Conservation (phyloP, 2,329 filamentous ascomycete species). For the Trichothecium sympodiale region DNA sequence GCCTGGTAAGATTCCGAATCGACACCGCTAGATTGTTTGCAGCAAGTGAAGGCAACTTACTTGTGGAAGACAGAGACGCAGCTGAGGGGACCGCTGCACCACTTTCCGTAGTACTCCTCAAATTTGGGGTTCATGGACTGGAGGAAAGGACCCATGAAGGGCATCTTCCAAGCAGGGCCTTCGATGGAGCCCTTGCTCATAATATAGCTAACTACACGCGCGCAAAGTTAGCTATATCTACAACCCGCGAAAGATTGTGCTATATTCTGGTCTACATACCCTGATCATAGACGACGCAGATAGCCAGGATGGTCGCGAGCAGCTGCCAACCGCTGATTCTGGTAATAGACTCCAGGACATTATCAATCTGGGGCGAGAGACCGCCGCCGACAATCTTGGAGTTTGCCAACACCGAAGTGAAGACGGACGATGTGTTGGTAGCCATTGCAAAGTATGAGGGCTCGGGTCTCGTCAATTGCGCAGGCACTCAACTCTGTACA, state of each 20-base stretch:
- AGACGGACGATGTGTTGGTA: slow-evolving; percentile 52
- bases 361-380: slow-evolving; percentile 44
- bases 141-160: slow-evolving; percentile 92
- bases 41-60: slow-evolving; percentile 35
- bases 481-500: too few species aligned
- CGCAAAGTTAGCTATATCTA: too few species aligned
- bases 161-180: slow-evolving; percentile 65
- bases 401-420: slow-evolving; percentile 58
- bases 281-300: slow-evolving; percentile 80
- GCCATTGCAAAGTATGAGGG: slow-evolving; percentile 28
- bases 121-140: slow-evolving; percentile 89
- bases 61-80: slow-evolving; percentile 99
- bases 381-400: slow-evolving; percentile 37
- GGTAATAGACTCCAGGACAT: slow-evolving; percentile 42
- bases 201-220: slow-evolving; percentile 57
- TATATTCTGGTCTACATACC: slow-evolving; percentile 43
- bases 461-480: too few species aligned
- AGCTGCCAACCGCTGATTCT: slow-evolving; percentile 51
- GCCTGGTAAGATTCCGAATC: background rate
- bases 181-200: slow-evolving; percentile 65
- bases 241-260: background rate
- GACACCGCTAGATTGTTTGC: background rate
- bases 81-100: slow-evolving; percentile 81
- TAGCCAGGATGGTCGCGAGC: slow-evolving; percentile 56
- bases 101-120: slow-evolving; percentile 82